phyloP scores from a whole-genome alignment of 2,329 filamentous ascomycete species.

The Tricladium varicosporioides region DNA sequence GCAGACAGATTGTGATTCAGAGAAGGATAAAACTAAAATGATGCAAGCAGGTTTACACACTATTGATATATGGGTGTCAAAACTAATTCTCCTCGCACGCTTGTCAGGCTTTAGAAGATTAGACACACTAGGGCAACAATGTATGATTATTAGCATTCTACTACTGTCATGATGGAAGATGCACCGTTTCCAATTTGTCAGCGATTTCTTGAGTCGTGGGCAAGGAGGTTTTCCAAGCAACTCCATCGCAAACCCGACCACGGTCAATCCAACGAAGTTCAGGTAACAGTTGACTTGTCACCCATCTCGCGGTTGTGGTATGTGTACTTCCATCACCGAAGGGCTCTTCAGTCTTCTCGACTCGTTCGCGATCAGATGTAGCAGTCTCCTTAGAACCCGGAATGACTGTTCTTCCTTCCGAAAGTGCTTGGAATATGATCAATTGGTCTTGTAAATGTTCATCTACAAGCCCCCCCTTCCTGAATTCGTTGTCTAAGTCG shows the following conservation, averaged over 20 bases:
- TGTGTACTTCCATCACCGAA: conserved; percentile 58
- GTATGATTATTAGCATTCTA: no score
- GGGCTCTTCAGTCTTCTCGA: conserved; percentile 46
- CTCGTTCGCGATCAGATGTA: conserved; percentile 31
- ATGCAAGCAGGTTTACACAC: no score
- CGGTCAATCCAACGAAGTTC: conserved; percentile 48
- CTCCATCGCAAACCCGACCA: conserved; percentile 49
- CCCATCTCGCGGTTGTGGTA: conserved; percentile 60
- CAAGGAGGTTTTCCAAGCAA: conserved; percentile 31
- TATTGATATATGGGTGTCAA: no score
- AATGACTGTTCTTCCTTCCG: conserved; percentile 45
- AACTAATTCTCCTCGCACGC: no score
- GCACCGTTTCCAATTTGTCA: no score
- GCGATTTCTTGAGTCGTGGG: no score
- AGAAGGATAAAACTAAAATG: no score
- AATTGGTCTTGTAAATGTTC: conserved; percentile 60
- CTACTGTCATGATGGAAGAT: no score
- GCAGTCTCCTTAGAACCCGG: conserved; percentile 17
- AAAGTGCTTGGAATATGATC: conserved; percentile 57
- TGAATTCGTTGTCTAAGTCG: conserved; percentile 46
- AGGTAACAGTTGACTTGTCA: conserved; percentile 51
- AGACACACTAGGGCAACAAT: no score
- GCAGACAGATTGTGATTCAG: no score
- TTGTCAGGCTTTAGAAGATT: no score
- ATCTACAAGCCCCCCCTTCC: conserved; percentile 48